Evolutionary conservation across 2,329 filamentous ascomycete genomes (phyloP).

Genomic region (Epichloe glyceriae): DNA sequence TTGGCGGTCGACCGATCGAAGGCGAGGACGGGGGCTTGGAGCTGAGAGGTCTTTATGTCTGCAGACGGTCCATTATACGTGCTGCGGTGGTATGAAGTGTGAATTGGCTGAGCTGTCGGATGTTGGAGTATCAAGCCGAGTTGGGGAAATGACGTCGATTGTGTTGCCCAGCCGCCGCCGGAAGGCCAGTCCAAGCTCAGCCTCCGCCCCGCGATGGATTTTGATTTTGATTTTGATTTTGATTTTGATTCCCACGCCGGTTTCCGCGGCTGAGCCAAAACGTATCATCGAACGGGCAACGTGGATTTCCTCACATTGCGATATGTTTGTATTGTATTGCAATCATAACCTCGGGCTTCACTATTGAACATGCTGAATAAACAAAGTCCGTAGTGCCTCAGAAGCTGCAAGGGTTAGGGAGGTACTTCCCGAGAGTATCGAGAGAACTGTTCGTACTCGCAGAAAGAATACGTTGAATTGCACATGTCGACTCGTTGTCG

Average conservation of each 20-base stretch:
- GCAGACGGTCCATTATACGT: slow-evolving; percentile 10
- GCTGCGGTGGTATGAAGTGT: background rate
- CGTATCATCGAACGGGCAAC: too few species aligned
- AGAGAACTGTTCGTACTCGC: slow-evolving; percentile 5
- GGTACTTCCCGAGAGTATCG: slow-evolving; percentile 11
- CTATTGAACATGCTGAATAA: too few species aligned
- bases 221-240: background rate
- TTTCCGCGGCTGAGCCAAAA: background rate
- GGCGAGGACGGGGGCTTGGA: background rate
- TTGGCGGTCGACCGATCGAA: slow-evolving; percentile 7
- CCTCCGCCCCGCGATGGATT: background rate
- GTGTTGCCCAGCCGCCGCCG: background rate
- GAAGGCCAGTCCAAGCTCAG: background rate
- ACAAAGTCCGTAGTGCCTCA: slow-evolving; percentile 10
- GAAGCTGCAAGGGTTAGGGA: slow-evolving; percentile 14
- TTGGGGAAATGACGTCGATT: slow-evolving; percentile 2
- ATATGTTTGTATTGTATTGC: too few species aligned
- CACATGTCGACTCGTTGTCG: too few species aligned
- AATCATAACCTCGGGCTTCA: too few species aligned
- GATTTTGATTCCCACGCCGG: background rate
- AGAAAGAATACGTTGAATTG: too few species aligned
- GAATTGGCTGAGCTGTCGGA: background rate
- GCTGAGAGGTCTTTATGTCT: slow-evolving; percentile 5
- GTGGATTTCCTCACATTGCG: too few species aligned
- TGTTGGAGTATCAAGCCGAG: background rate